Base-by-base conservation (phyloP, 768 basidiomycete species). In the Panaeolus papilionaceus region DNA sequence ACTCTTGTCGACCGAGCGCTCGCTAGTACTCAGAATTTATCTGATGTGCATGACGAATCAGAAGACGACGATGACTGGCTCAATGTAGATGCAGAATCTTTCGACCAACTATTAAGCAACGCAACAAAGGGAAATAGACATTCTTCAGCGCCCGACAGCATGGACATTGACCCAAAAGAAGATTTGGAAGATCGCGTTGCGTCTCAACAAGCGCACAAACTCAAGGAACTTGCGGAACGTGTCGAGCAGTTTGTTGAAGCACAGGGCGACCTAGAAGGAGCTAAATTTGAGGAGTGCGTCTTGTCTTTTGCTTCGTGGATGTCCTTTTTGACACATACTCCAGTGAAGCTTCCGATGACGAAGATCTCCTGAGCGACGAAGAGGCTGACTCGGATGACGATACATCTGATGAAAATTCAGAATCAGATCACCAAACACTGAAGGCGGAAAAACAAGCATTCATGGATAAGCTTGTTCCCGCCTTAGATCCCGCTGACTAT, bases 171-270 rank as follows among this genome's bases (percentile, higher is more conserved):
- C 65, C 12, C 20, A 18, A 49, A 65, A 9, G 64, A 70, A 40
- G 75, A 72, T 26, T 73, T 78, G 2, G 87, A 88, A 73, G 88
- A 89, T 65, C 81, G 77, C 23, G 47, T 90, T 4, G 85, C 87
- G 7, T 85, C 87, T 33, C 84, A 87, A 67, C 92, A 94, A 75
- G 91, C 95, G 10, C 76, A 83, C 23, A 87, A 86, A 68, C 79
- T 99, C 38, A 89, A 88, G 71, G 85, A 86, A 68, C 83, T 99
- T 64, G 96, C 98, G 11, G 79, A 85, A 68, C 93, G 94, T 75
- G 94, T 99, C 0, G 92, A 93, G 71, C 81, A 82, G n/a, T 99
- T 99, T 75, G 90, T 99, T 2, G 89, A 95, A 71, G 95, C 93
- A 2, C 80, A 96, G 74, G 98, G 98, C 2, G 92, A 93, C 67